Evolutionary conservation across 768 basidiomycete genomes (phyloP).

Genomic region (Tricholoma bakamatsutake): DNA sequence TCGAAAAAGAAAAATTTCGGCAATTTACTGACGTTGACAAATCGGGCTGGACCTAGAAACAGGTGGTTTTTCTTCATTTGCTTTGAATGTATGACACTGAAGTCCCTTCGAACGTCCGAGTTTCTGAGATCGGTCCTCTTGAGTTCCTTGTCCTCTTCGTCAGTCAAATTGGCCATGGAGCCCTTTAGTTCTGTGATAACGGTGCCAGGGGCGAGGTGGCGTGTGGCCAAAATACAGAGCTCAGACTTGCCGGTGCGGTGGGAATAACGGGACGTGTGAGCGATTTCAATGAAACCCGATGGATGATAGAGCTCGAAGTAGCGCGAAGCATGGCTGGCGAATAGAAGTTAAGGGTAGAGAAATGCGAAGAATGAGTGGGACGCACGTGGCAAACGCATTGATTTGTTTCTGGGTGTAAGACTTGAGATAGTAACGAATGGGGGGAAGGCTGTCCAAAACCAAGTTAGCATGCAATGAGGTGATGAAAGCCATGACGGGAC

Average conservation of each 20-base stretch:
- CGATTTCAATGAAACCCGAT: constrained; percentile 78
- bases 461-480: constrained; percentile 18
- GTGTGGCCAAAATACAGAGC: constrained; percentile 81
- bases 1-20: constrained; percentile 17
- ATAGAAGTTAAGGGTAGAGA: constrained; percentile 17
- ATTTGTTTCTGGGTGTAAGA: constrained; percentile 77
- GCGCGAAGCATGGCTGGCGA: constrained; percentile 73
- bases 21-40: constrained; percentile 71
- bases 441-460: constrained; percentile 46
- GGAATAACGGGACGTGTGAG: constrained; percentile 83
- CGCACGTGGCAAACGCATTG: constrained; percentile 90
- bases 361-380: constrained; percentile 24
- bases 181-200: constrained; percentile 87
- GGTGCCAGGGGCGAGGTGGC: constrained; percentile 55
- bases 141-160: constrained; percentile 81
- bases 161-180: constrained; percentile 83
- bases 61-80: constrained; percentile 91
- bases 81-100: constrained; percentile 87
- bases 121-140: constrained; percentile 76
- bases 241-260: constrained; percentile 87
- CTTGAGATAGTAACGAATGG: constrained; percentile 75
- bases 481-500: constrained; percentile 11
- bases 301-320: constrained; percentile 87
- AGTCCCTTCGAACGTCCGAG: constrained; percentile 76
- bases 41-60: constrained; percentile 86